phyloP scores from a whole-genome alignment of 805 yeast species.

The Candida piceae region DNA sequence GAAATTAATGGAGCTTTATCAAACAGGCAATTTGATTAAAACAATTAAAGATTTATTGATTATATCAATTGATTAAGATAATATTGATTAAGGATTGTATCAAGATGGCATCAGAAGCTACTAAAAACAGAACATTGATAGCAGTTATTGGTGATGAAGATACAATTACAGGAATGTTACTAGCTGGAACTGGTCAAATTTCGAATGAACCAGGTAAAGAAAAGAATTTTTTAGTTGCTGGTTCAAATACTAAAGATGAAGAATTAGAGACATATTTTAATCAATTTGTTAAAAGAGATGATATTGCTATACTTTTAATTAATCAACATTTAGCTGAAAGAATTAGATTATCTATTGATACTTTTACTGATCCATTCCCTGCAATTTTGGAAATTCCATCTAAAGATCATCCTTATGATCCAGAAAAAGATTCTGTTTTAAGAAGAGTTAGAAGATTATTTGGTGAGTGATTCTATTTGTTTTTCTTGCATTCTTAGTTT shows the following conservation, averaged over 20 bases:
- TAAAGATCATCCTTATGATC: conserved; percentile 97
- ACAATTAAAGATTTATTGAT: no score
- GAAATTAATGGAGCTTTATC: no score
- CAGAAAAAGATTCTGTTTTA: conserved; percentile 94
- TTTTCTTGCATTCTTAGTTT: neutral
- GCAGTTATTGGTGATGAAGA: conserved; percentile 98
- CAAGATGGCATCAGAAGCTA: conserved; percentile 14
- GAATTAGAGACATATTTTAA: conserved; percentile 73
- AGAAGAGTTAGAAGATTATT: conserved; percentile 91
- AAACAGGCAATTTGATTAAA: no score
- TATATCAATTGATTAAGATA: no score
- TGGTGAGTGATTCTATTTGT: conserved; percentile 56
- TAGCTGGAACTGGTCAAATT: conserved; percentile 94
- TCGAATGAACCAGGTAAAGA: conserved; percentile 54
- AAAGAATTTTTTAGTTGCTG: conserved; percentile 77
- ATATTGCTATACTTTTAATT: conserved; percentile 87
- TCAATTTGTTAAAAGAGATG: conserved; percentile 74
- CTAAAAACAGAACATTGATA: conserved; percentile 65
- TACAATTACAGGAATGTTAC: conserved; percentile 89
- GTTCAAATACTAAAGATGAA: conserved; percentile 71
- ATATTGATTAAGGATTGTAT: no score
- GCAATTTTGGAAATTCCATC: conserved; percentile 96
- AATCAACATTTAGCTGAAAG: conserved; percentile 94
- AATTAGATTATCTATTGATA: conserved; percentile 77
- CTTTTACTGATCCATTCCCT: conserved; percentile 87